Percentiles rank a stretch among this genome's conserved stretches.
phyloP scores from a whole-genome alignment of 2,329 filamentous ascomycete genomes.

The Pseudogymnoascus sp. region DNA sequence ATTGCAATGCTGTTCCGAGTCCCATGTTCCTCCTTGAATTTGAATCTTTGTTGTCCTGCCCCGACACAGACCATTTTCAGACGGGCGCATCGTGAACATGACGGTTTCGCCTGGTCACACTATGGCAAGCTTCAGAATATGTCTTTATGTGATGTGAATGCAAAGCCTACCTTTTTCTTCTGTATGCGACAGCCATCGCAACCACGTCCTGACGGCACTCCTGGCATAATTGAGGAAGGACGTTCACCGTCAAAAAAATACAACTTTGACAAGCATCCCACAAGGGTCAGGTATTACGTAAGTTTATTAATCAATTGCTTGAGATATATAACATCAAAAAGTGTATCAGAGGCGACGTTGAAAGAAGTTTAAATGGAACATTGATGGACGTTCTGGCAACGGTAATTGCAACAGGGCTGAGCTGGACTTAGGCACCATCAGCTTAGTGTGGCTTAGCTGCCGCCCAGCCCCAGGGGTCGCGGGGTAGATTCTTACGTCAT shows the following conservation, averaged over 20 bases:
- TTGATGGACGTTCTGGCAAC: background rate
- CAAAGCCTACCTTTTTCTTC: constrained; percentile 42
- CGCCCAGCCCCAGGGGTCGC: background rate
- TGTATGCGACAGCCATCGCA: constrained; percentile 44
- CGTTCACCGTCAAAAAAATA: background rate
- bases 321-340: background rate
- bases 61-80: constrained; percentile 38
- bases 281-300: background rate
- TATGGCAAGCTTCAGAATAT: background rate
- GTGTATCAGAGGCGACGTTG: background rate
- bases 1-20: background rate
- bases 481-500: background rate
- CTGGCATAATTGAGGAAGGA: constrained; percentile 35
- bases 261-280: background rate
- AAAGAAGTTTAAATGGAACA: background rate
- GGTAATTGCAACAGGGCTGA: background rate
- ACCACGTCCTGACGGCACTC: constrained; percentile 42
- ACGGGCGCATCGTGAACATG: constrained; percentile 40
- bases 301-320: background rate
- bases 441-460: constrained; percentile 1
- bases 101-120: constrained; percentile 23
- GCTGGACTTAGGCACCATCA: background rate
- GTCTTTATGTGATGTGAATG: background rate
- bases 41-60: constrained; percentile 40
- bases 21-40: constrained; percentile 35